phyloP scores from a whole-genome alignment of 306 rosid genomes.

The Gastrolobium bilobum region DNA sequence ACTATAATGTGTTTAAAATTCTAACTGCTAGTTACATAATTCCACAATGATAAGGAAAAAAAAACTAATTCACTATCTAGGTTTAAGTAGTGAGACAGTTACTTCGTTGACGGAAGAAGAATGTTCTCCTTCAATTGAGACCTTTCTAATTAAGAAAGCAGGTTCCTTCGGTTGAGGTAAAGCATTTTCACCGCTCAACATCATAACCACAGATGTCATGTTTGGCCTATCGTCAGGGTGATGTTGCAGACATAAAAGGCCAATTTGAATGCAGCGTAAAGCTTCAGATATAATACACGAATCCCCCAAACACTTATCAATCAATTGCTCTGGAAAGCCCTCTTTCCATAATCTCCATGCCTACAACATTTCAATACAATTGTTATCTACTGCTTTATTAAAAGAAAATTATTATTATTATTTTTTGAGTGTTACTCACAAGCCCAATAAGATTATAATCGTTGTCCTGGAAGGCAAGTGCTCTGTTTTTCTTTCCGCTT shows the following conservation, averaged over 20 bases:
- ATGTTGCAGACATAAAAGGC: background rate
- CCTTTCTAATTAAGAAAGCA: background rate
- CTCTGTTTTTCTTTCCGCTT: background rate
- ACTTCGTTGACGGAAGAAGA: background rate
- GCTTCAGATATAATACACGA: background rate
- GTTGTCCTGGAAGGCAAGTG: background rate
- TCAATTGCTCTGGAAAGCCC: background rate
- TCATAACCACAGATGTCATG: no score
- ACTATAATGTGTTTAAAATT: no score
- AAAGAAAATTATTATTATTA: background rate
- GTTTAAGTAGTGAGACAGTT: background rate
- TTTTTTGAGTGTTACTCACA: background rate
- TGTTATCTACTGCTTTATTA: background rate
- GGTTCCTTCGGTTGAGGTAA: no score
- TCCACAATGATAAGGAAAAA: no score
- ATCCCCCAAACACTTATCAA: background rate
- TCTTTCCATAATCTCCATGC: no score
- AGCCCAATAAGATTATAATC: background rate
- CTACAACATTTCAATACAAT: background rate
- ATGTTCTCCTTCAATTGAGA: background rate
- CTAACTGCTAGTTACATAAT: no score
- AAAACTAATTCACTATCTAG: no score
- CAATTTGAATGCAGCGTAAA: conserved; percentile 1
- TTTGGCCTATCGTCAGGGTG: no score
- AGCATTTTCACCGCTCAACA: no score